phyloP scores from a whole-genome alignment of 139 green algal species.

The Monoraphidium neglectum region DNA sequence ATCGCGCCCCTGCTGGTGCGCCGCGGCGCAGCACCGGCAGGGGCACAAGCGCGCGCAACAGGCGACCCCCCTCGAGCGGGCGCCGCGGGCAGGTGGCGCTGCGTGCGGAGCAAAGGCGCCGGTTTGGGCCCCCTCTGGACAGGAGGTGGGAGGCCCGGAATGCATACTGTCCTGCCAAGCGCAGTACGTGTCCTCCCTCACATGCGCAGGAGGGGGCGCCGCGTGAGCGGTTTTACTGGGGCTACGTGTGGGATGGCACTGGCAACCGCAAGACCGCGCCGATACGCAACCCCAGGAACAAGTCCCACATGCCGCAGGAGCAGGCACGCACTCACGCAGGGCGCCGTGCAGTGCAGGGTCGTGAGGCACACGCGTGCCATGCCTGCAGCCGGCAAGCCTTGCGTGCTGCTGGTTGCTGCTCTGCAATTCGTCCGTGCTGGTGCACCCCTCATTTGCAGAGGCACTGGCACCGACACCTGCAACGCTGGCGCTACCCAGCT shows the following conservation, averaged over 20 bases:
- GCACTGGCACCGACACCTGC: not conserved
- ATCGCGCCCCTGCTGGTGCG: slow-evolving; percentile 50
- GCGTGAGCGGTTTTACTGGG: slow-evolving; percentile 56
- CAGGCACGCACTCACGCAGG: no score
- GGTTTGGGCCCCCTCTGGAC: not conserved
- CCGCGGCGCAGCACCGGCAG: no score
- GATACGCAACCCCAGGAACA: slow-evolving; percentile 67
- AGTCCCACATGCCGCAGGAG: slow-evolving; percentile 59
- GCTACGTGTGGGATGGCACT: slow-evolving; percentile 65
- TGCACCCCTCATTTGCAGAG: not conserved
- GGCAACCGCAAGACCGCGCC: slow-evolving; percentile 45
- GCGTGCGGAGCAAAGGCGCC: no score
- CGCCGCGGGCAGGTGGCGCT: no score
- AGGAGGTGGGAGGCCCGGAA: not conserved
- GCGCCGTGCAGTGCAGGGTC: no score
- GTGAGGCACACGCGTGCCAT: no score
- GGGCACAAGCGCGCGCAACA: no score
- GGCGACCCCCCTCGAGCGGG: no score
- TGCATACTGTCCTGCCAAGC: not conserved
- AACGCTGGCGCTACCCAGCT: not conserved
- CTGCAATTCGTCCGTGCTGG: not conserved
- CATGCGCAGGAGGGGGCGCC: slow-evolving; percentile 27
- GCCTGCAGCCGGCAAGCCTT: not conserved
- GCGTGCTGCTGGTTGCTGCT: not conserved
- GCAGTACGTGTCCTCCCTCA: not conserved